These are phyloP conservation scores for Verticillium alfalfae DNA, from an alignment of 2,329 filamentous ascomycete species.

Conservation along the genomic window DNA sequence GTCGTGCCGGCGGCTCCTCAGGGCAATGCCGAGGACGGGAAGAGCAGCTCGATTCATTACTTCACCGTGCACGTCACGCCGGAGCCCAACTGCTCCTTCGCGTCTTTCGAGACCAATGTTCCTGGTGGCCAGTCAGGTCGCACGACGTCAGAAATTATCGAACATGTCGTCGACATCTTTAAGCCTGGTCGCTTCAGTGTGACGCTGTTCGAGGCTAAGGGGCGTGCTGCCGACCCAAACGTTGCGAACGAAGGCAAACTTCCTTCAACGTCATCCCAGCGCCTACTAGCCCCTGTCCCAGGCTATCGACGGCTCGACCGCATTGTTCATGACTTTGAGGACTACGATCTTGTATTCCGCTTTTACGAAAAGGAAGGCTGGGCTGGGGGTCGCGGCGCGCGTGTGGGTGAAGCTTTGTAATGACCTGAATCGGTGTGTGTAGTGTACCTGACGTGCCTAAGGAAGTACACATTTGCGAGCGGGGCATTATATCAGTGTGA, in stretches of 20 bases:
- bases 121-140: conserved; percentile 82
- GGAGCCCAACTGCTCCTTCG: conserved; percentile 94
- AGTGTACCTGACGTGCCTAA: no score
- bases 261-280: conserved; percentile 32
- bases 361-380: conserved; percentile 92
- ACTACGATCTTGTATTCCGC: conserved; percentile 93
- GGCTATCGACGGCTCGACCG: conserved; percentile 89
- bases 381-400: conserved; percentile 45
- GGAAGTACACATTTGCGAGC: no score
- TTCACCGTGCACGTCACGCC: conserved; percentile 98
- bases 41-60: conserved; percentile 66
- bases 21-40: conserved; percentile 35
- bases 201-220: conserved; percentile 90
- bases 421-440: no score
- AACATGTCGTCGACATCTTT: conserved; percentile 94
- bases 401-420: conserved; percentile 47
- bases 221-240: conserved; percentile 35
- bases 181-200: conserved; percentile 96
- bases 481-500: no score
- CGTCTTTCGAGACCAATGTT: conserved; percentile 97
- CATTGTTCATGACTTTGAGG: conserved; percentile 95
- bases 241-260: conserved; percentile 33
- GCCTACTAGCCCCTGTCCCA: conserved; percentile 68
- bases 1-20: conserved; percentile 75
- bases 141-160: conserved; percentile 83